Conservation (phyloP, 331 rosid species). For the Rhamnella rubrinervis region DNA sequence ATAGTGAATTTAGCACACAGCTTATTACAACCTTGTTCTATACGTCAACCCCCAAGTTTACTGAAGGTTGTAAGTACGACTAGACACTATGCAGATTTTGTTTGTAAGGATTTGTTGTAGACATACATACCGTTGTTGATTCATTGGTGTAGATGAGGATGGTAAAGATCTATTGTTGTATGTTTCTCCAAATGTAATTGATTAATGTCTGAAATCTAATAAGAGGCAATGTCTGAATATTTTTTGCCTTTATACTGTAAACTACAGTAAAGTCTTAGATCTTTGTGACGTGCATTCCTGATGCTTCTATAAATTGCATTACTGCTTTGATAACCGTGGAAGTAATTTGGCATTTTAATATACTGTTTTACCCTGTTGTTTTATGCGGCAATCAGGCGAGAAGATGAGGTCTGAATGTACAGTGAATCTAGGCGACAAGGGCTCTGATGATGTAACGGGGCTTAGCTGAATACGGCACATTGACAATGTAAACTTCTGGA, state of each 20-base stretch:
- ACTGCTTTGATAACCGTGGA: no score
- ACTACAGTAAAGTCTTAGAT: neutral
- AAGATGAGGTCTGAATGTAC: no score
- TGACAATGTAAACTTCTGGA: no score
- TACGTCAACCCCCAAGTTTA: constrained; percentile 1
- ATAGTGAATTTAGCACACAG: constrained; percentile 3
- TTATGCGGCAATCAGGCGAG: no score
- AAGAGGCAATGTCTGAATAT: neutral
- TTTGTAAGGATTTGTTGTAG: neutral
- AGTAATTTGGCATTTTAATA: no score
- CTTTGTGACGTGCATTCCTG: neutral
- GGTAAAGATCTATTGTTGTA: neutral
- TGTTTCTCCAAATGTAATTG: neutral
- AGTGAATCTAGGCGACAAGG: no score
- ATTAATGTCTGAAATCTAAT: neutral
- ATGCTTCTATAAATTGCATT: no score
- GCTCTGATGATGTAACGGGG: no score
- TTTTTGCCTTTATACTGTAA: neutral
- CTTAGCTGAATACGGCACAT: no score
- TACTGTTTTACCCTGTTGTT: no score
- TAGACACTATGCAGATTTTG: neutral
- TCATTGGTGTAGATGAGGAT: neutral
- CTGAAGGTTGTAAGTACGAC: neutral
- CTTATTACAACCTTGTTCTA: neutral
- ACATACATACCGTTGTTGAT: neutral